Evolutionary conservation across 495 filamentous ascomycete species (phyloP), one percentile per base, ranked within the genome.

Genomic region (Bacidia gigantensis): DNA sequence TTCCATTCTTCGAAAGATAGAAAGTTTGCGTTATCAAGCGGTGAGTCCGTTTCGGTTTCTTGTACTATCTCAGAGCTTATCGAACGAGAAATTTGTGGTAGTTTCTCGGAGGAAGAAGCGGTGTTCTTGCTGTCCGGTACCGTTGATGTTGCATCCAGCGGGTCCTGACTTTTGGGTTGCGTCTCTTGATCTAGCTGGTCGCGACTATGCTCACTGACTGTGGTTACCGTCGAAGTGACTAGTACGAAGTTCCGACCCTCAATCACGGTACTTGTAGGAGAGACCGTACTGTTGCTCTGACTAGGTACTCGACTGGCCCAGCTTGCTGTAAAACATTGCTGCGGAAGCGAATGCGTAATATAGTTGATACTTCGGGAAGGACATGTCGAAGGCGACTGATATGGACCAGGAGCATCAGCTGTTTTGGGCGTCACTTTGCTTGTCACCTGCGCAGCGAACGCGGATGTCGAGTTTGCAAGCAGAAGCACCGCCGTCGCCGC

Each of bases 1-100:
- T 93, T 96, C 92, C 92, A 98, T 57, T 97, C 90, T 61, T 96
- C 92, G 59, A 98, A 98, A 0, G 92, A 96, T 48, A 98, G 83
- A 62, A 98, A 97, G 26, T 87, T 82, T 25, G 81, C 82, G 35
- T 84, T 83, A 58, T 89, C 84, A 7, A 95, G 75, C 17, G 84
- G 79, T 0, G 82, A 85, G 24, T 85, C 80, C 11, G 69, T 65
- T 38, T 87, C 83, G 24, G 65, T 56, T 22, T 82, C 77, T 25
- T 48, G 57, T 26, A 38, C 48, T 23, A 38, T 44, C 32, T 54
- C 40, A 11, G 29, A 23, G 7, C 5, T 35, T 7, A 14, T 7
- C 29, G 29, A 14, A 7, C n/a, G 22, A 20, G 44, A 3, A 21
- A 5, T 22, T 24, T 17, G 14, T 12, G 44, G 3, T 3, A 47